phyloP scores from a whole-genome alignment of 2,329 filamentous ascomycete genomes.

The Trichoderma oligosporum region DNA sequence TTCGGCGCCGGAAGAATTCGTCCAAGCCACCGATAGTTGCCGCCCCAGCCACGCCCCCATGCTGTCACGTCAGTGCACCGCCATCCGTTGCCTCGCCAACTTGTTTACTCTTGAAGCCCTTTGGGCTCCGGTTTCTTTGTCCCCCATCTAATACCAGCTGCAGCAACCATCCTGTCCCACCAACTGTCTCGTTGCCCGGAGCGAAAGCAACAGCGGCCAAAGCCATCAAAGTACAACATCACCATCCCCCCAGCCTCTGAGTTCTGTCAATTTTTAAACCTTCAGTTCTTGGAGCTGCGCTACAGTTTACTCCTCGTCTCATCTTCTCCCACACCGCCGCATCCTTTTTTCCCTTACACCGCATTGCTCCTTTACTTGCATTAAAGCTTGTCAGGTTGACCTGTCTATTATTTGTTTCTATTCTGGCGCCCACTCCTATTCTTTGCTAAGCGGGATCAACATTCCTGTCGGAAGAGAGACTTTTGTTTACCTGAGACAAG shows the following conservation, averaged over 20 bases:
- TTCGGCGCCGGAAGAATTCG: slow-evolving; percentile 8
- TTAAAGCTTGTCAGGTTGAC: not conserved
- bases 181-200: slow-evolving; percentile 22
- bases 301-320: slow-evolving; percentile 1
- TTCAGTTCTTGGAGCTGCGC: slow-evolving; percentile 10
- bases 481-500: slow-evolving; percentile 5
- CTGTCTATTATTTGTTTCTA: not conserved
- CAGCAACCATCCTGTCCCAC: slow-evolving; percentile 22
- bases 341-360: slow-evolving; percentile 6
- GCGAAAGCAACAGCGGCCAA: slow-evolving; percentile 16
- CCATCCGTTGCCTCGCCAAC: slow-evolving; percentile 36
- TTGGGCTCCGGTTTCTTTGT: slow-evolving; percentile 20
- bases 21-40: slow-evolving; percentile 1
- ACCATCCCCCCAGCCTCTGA: slow-evolving; percentile 13
- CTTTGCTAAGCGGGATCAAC: slow-evolving; percentile 18
- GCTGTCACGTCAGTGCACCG: slow-evolving; percentile 16
- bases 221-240: slow-evolving; percentile 15
- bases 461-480: slow-evolving; percentile 18
- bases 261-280: slow-evolving; percentile 1
- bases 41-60: not conserved
- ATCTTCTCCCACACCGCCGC: slow-evolving; percentile 12
- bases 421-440: slow-evolving; percentile 14
- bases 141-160: slow-evolving; percentile 11
- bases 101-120: slow-evolving; percentile 29
- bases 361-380: slow-evolving; percentile 10